These are phyloP conservation scores for Saccharomycopsis amapae DNA, from an alignment of 805 yeast species.

Conservation along the genomic window DNA sequence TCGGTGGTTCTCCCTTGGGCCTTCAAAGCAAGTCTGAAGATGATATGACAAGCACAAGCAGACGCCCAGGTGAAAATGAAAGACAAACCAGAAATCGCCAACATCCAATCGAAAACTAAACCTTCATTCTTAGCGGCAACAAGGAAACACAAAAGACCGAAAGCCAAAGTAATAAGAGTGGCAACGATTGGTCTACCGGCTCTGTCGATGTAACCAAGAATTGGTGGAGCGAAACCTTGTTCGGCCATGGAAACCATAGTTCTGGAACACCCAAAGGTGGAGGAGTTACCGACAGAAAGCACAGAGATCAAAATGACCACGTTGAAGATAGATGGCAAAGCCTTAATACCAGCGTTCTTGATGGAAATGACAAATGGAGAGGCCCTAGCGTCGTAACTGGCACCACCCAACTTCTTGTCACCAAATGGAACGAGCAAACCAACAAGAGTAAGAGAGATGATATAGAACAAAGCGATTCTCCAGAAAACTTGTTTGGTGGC, in stretches of 20 bases:
- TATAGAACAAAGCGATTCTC: constrained; percentile 69
- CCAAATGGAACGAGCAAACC: constrained; percentile 68
- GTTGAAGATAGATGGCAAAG: constrained; percentile 58
- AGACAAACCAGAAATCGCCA: constrained; percentile 58
- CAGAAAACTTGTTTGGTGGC: constrained; percentile 81
- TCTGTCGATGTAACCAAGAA: constrained; percentile 55
- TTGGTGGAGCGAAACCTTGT: constrained; percentile 54
- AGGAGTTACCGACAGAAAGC: constrained; percentile 64
- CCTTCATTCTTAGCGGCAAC: constrained; percentile 47
- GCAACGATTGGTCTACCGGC: constrained; percentile 63
- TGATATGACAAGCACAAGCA: constrained; percentile 51
- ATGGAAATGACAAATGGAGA: constrained; percentile 78
- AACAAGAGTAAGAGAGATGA: constrained; percentile 46
- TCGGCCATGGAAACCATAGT: constrained; percentile 56
- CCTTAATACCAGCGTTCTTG: constrained; percentile 53
- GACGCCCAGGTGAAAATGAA: constrained; percentile 59
- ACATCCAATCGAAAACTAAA: constrained; percentile 56
- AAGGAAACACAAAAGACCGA: constrained; percentile 55
- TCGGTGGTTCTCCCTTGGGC: constrained; percentile 61
- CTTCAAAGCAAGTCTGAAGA: constrained; percentile 57
- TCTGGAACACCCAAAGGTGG: constrained; percentile 66
- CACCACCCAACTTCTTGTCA: constrained; percentile 39
- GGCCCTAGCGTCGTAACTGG: constrained; percentile 53
- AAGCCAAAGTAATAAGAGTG: constrained; percentile 39
- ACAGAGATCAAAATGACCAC: constrained; percentile 63